These are phyloP conservation scores for Quercus variabilis DNA, from an alignment of 306 rosid genomes.

Conservation along the genomic window DNA sequence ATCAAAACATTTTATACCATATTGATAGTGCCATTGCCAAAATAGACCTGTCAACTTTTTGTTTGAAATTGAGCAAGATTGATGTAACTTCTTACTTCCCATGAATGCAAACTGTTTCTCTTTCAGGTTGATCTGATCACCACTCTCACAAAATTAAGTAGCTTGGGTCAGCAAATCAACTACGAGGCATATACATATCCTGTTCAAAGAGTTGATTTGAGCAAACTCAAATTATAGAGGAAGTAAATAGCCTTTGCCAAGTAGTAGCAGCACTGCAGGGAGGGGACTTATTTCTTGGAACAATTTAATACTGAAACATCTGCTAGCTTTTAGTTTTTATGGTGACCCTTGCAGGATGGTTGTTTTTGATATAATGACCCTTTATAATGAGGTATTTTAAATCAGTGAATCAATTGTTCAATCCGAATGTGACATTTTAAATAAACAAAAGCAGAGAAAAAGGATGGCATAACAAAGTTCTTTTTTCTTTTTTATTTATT, in stretches of 20 bases:
- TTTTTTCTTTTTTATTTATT: too few relatives aligned
- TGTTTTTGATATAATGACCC: not conserved
- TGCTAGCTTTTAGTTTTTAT: not conserved
- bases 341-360: not conserved
- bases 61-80: not conserved
- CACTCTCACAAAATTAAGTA: constrained; percentile 70
- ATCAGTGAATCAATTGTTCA: not conserved
- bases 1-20: not conserved
- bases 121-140: constrained; percentile 94
- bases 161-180: constrained; percentile 81
- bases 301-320: not conserved
- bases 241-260: not conserved
- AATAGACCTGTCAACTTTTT: not conserved
- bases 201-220: constrained; percentile 50
- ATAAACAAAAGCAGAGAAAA: too few relatives aligned
- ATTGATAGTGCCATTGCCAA: not conserved
- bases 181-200: constrained; percentile 85
- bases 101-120: not conserved
- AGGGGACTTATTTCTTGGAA: not conserved
- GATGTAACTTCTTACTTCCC: too few relatives aligned
- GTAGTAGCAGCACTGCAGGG: not conserved
- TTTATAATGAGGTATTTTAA: not conserved
- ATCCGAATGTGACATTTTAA: too few relatives aligned
- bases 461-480: too few relatives aligned
- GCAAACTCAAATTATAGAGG: constrained; percentile 74